Base-by-base conservation (phyloP, 2,329 filamentous ascomycete species). In the Teratosphaeriaceae sp. region DNA sequence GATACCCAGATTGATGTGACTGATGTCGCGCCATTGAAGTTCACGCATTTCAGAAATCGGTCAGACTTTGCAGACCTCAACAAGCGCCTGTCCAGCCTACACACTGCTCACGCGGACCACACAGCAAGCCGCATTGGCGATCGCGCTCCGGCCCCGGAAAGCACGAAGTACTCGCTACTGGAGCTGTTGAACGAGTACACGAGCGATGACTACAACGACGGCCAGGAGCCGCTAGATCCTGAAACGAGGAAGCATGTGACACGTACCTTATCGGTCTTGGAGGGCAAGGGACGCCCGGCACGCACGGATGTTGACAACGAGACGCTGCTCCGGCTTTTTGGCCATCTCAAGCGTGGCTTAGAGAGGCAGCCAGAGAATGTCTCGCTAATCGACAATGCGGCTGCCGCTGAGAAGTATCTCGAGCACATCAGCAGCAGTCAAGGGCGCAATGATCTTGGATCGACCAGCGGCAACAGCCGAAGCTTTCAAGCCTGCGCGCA, bases 211-310 rank as follows among this genome's bases (percentile, higher is more conserved):
- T 26, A 29, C 26, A 41, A 33, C 21, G 42, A 40, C 4, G 46
- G 46, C 15, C 27, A 19, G 16, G 26, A 11, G 12, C 30, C 29
- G 15, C 29, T 46, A 5, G 48, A 50, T 20, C 44, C 22, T 2
- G 44, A 53, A 9, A 37, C 44, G n/a, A 48, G 40, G 5, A 19
- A 42, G 31, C 42, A 54, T 15, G 47, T 54, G 22, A 46, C 30
- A 9, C 37, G 36, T n/a, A 51, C 55, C 2, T 40, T 55, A 4
- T 54, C 51, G 2, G 40, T 51, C 20, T 45, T 58, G 5, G 55
- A 58, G 43, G 55, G 55, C n/a, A 49, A 45, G 12, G 40, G 49
- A 16, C 31, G 18, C 16, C 44, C 50, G 3, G 30, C 36, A 6
- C 42, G 44, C 3, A 40, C 46, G 6, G 43, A 44, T 2, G 47